Evolutionary conservation across 2,329 filamentous ascomycete species (phyloP).

Genomic region (Ophiostoma sp.): DNA sequence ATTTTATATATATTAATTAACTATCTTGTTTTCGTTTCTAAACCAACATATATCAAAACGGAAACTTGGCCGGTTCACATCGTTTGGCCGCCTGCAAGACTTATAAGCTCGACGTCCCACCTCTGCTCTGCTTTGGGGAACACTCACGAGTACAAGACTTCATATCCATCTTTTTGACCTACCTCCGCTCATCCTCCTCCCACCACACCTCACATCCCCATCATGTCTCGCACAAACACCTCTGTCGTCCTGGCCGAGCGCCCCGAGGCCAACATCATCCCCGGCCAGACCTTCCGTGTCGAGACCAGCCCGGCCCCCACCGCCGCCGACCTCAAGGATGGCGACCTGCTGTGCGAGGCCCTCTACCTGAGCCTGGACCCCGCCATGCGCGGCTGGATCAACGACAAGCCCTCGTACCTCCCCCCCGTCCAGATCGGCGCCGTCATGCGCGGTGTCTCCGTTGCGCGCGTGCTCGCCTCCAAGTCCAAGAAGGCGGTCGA

Average conservation of each 20-base stretch:
- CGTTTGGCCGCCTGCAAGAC: background rate
- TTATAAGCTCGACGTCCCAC: constrained; percentile 3
- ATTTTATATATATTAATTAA: background rate
- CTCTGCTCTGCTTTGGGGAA: background rate
- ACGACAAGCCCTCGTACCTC: constrained; percentile 46
- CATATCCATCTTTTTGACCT: background rate
- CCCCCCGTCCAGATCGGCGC: constrained; percentile 56
- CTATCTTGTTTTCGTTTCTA: background rate
- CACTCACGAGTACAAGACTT: background rate
- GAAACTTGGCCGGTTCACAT: constrained; percentile 1
- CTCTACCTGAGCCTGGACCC: constrained; percentile 57
- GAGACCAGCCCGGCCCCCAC: constrained; percentile 48
- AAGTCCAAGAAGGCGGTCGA: constrained; percentile 42
- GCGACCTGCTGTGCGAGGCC: constrained; percentile 46
- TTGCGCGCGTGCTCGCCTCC: constrained; percentile 48
- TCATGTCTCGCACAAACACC: constrained; percentile 23
- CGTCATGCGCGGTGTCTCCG: constrained; percentile 52
- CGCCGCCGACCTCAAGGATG: constrained; percentile 44
- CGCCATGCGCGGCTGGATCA: constrained; percentile 59
- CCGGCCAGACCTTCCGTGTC: constrained; percentile 58
- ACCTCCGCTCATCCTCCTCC: constrained; percentile 3
- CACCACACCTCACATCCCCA: background rate
- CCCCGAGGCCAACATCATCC: constrained; percentile 54
- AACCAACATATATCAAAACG: constrained; percentile 2
- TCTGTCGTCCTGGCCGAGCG: constrained; percentile 59